A percentile compares a stretch with the other conserved stretches of the same genome.
phyloP scores from a whole-genome alignment of 805 yeast species.

The Candida xiaguanensis region DNA sequence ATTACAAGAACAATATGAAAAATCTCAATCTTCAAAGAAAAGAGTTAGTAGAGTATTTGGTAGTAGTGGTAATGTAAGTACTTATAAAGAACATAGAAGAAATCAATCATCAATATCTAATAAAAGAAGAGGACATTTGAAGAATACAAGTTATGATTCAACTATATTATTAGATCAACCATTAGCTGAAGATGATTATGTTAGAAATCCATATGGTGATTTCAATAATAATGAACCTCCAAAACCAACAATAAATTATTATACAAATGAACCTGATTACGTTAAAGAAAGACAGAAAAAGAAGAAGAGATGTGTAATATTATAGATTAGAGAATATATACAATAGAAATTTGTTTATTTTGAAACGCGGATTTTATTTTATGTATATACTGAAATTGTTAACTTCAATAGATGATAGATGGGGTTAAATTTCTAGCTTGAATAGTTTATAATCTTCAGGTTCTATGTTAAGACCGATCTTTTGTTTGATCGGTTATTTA shows the following conservation, averaged over 20 bases:
- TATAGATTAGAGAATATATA: slow-evolving; percentile 19
- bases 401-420: too few relatives aligned
- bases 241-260: slow-evolving; percentile 18
- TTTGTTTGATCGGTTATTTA: too few relatives aligned
- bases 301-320: slow-evolving; percentile 30
- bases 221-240: slow-evolving; percentile 9
- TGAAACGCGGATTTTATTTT: too few relatives aligned
- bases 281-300: slow-evolving; percentile 27
- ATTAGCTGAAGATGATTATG: slow-evolving; percentile 34
- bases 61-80: slow-evolving; percentile 9
- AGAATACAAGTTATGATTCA: slow-evolving; percentile 34
- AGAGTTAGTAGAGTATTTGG: slow-evolving; percentile 34
- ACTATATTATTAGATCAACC: slow-evolving; percentile 37
- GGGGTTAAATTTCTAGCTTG: too few relatives aligned
- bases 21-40: slow-evolving; percentile 23
- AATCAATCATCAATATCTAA: slow-evolving; percentile 21
- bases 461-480: too few relatives aligned
- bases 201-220: slow-evolving; percentile 34
- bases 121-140: slow-evolving; percentile 33
- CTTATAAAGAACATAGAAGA: slow-evolving; percentile 14
- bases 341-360: too few relatives aligned
- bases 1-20: slow-evolving; percentile 34
- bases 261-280: slow-evolving; percentile 42
- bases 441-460: too few relatives aligned
- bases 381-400: too few relatives aligned